Conservation (phyloP, 305 asterid species). For the Fraxinus dipetala region DNA sequence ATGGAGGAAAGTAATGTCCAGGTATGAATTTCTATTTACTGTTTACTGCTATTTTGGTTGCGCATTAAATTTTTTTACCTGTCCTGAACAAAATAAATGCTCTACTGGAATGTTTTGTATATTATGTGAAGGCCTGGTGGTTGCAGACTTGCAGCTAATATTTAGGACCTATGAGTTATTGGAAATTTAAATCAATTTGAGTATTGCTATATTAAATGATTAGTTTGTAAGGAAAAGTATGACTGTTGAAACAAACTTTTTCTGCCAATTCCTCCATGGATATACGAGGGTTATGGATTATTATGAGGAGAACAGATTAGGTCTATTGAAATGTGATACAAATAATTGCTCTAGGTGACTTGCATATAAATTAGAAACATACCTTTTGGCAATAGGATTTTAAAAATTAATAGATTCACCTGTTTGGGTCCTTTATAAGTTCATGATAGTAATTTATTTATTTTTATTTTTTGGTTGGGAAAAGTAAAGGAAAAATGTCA, state of each 20-base stretch:
- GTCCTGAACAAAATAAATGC: background rate
- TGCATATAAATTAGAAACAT: background rate
- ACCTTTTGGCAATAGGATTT: background rate
- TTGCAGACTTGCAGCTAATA: background rate
- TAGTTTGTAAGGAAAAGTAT: background rate
- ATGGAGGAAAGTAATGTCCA: constrained; percentile 95
- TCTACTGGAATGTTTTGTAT: background rate
- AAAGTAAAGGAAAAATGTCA: background rate
- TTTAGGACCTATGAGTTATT: background rate
- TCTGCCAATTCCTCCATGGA: background rate
- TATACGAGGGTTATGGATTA: background rate
- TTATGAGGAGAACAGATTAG: background rate
- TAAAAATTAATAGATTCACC: background rate
- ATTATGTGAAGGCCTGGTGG: background rate
- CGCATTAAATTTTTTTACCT: background rate
- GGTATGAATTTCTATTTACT: constrained; percentile 37
- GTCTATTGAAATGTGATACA: background rate
- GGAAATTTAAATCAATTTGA: background rate
- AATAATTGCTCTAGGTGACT: background rate
- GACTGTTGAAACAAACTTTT: background rate
- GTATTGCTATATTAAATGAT: background rate
- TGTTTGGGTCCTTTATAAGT: background rate
- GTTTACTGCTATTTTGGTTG: background rate
- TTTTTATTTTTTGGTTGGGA: background rate
- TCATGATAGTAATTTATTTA: background rate